phyloP scores from a whole-genome alignment of 208 protist genomes.

The Leishmania amazonensis region DNA sequence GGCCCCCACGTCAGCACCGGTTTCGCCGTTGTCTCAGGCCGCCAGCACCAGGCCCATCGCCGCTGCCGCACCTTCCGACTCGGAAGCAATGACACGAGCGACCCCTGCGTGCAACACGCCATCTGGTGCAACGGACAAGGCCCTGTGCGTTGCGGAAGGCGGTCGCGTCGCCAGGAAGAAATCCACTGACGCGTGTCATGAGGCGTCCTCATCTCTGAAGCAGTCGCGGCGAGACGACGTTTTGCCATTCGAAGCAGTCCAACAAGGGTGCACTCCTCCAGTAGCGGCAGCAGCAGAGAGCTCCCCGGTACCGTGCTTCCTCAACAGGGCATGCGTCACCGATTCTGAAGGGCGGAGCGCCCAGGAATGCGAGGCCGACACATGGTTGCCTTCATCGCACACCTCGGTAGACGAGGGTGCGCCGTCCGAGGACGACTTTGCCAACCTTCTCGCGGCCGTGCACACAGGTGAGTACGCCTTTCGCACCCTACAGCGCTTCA shows the following conservation, averaged over 20 bases:
- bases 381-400: neutral
- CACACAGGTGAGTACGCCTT: constrained; percentile 19
- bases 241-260: too few species aligned
- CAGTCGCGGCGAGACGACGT: neutral
- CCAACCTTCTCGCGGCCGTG: constrained; percentile 4
- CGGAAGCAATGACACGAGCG: neutral
- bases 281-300: neutral
- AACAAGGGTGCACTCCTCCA: neutral
- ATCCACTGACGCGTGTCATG: neutral
- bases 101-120: neutral
- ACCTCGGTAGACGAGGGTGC: neutral
- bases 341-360: neutral
- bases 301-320: neutral
- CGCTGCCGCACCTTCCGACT: neutral
- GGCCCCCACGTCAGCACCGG: neutral
- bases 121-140: neutral
- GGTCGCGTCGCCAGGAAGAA: neutral
- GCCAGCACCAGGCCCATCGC: neutral
- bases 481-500: constrained; percentile 27
- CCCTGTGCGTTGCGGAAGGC: neutral
- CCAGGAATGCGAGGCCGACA: neutral
- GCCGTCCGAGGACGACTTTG: constrained; percentile 12
- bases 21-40: neutral
- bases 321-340: neutral
- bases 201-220: neutral